A percentile compares a stretch with the other conserved stretches of the same genome.
These are phyloP conservation scores for Citrus trifoliata DNA, from an alignment of 345 rosid genomes.

Conservation along the genomic window DNA sequence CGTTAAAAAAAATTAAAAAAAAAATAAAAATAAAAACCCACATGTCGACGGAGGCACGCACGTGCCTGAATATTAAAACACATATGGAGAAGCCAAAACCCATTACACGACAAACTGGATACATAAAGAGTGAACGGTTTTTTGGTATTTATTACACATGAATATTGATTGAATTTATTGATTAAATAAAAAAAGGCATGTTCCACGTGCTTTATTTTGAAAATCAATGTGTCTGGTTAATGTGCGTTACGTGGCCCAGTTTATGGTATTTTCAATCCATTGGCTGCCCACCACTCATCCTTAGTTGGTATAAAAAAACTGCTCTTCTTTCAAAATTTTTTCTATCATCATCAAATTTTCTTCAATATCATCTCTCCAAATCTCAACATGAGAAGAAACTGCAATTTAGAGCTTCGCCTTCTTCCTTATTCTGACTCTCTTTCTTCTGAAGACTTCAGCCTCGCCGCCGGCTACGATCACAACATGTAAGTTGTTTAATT, in stretches of 20 bases:
- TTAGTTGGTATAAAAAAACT: background rate
- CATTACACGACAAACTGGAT: background rate
- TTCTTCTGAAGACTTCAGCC: conserved; percentile 7
- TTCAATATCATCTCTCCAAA: background rate
- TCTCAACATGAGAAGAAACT: conserved; percentile 34
- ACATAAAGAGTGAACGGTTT: too few species aligned
- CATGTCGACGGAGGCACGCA: background rate
- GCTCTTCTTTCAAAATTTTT: background rate
- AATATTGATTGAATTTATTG: too few species aligned
- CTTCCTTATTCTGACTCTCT: conserved; percentile 12
- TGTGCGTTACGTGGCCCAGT: conserved; percentile 11
- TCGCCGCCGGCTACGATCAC: background rate
- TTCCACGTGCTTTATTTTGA: conserved; percentile 13
- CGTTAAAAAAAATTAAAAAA: background rate
- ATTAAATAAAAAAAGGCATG: background rate
- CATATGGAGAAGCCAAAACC: background rate
- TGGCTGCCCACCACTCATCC: background rate
- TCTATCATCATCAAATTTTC: background rate
- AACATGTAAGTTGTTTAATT: conserved; percentile 5
- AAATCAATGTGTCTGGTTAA: background rate
- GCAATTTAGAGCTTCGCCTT: conserved; percentile 46
- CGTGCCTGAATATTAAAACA: background rate
- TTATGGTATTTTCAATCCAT: background rate
- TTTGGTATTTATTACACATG: too few species aligned
- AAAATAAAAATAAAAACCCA: background rate